Base-by-base conservation (phyloP, 2,329 filamentous ascomycete genomes). In the Calonectria pseudoturangicola region DNA sequence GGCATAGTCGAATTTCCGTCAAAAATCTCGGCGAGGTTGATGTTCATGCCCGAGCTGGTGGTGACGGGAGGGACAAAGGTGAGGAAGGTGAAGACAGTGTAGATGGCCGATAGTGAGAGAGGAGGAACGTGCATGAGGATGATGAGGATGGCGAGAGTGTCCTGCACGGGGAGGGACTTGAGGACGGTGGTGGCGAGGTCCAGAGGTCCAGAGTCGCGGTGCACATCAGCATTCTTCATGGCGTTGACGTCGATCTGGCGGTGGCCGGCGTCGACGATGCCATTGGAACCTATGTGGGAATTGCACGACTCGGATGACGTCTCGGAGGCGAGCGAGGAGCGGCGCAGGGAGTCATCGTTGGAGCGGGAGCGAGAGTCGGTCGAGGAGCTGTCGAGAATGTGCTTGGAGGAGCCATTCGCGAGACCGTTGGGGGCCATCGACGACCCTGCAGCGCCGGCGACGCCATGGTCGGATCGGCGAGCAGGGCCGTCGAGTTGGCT, bases 141-240 rank as follows among this genome's bases (percentile, higher is more conserved):
- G 85, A 98, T 98, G 83, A 98, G 92, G 81, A 98, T 98, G 82
- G 96, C 95, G 85, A 98, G 95, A 73, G 96, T 98, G 86, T 98
- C 96, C 86, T 95, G 94, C 82, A 98, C 92, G 67, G 96, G 96
- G 80, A 96, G 96, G 66, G 95, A 95, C 80, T 92, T 92, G 83
- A 98, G 91, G 79, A 98, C 96, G 68, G 95, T 98, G 78, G 94
- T 91, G 75, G 94, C 93, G 76, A 97, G 88, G 79, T 94, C 92
- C 77, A 98, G 86, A 60, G 94, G 92, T 72, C 93, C 93, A 68
- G 92, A 88, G 82, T 93, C 92, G 78, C 92, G 92, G 81, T 94
- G 93, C 68, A 93, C 89, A 72, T 92, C 89, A 76, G 89, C 88
- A 78, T 93, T 91, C 84, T 93, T 93, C 82, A 91, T 89, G 77